Evolutionary conservation across 2,329 filamentous ascomycete species (phyloP), one percentile per base, ranked within the genome.

Genomic region (Botryotinia narcissicola): DNA sequence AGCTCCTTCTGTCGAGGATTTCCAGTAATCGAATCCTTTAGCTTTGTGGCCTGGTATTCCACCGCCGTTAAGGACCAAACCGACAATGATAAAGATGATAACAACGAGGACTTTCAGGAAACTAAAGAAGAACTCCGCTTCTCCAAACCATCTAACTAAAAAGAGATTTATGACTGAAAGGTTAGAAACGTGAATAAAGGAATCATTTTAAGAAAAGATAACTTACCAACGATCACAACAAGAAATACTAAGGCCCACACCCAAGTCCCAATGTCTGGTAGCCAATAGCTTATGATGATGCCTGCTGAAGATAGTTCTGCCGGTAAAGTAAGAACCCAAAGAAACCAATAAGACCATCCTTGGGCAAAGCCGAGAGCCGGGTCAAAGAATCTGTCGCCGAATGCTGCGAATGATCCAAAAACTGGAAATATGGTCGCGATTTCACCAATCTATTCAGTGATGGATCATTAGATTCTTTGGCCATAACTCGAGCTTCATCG

Each of bases 111-210:
- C 86, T 80, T 94, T 94, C 80, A 94, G 82, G n/a, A 91, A 85
- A 87, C 85, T 91, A 25, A 94, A 87, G 91, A 92, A 94, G 79
- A 94, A 94, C 79, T 95, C 92, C 14, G 91, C 89, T 80, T 95
- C 92, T n/a, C 92, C 92, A 80, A 93, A 95, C 5, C 90, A 88
- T 78, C 90, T 88, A 1, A 94, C 90, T 1, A 91, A 91, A 1
- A 94, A 84, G 46, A 94, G 85, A 78, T 94, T 92, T 74, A 94
- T 89, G 0, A 83, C 85, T 1, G 37, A n/a, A 37, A 25, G 2
- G 18, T 62, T 37, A 62, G 60, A 35, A 32, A 62, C 29, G 12
- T 62, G 9, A 25, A 4, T 10, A 22, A 37, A 40, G 14, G 22
- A 25, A 62, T 1, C 25, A 62, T 37, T 12, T 62, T 5, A 1